Conservation (phyloP, 2,329 filamentous ascomycete genomes). For the Akanthomyces muscarius region DNA sequence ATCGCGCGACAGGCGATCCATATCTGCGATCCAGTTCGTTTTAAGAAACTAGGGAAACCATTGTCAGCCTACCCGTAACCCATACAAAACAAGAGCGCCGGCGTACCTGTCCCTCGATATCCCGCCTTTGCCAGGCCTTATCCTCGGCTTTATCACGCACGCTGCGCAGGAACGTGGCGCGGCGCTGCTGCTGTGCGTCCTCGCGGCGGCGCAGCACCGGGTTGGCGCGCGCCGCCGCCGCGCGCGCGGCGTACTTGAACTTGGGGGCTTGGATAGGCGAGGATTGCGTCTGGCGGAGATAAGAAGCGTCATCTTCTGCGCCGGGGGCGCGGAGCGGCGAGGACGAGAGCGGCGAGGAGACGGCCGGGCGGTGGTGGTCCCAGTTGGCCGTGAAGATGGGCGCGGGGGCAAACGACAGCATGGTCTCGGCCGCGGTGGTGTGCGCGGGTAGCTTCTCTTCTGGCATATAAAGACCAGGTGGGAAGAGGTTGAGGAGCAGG, state of each 20-base stretch:
- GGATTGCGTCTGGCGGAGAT: constrained; percentile 40
- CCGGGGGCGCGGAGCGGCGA: constrained; percentile 53
- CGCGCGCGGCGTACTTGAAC: constrained; percentile 51
- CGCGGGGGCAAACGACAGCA: constrained; percentile 40
- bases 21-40: constrained; percentile 32
- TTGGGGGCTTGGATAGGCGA: constrained; percentile 40
- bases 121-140: constrained; percentile 54
- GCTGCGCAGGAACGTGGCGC: constrained; percentile 65
- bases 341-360: constrained; percentile 56
- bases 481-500: background rate
- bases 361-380: constrained; percentile 41
- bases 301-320: constrained; percentile 37
- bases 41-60: constrained; percentile 32
- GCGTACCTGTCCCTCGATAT: constrained; percentile 54
- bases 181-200: constrained; percentile 58
- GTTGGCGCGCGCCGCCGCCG: constrained; percentile 50
- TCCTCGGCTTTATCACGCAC: constrained; percentile 60
- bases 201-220: constrained; percentile 59
- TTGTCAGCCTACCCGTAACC: background rate
- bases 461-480: constrained; percentile 24
- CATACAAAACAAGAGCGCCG: no score
- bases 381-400: constrained; percentile 42
- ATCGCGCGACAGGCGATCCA: constrained; percentile 31
- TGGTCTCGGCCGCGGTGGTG: constrained; percentile 24
- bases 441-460: constrained; percentile 25